Percentiles rank a stretch among this genome's conserved stretches.
Conservation (phyloP, 2,329 filamentous ascomycete genomes). For the Diaporthe australafricana region DNA sequence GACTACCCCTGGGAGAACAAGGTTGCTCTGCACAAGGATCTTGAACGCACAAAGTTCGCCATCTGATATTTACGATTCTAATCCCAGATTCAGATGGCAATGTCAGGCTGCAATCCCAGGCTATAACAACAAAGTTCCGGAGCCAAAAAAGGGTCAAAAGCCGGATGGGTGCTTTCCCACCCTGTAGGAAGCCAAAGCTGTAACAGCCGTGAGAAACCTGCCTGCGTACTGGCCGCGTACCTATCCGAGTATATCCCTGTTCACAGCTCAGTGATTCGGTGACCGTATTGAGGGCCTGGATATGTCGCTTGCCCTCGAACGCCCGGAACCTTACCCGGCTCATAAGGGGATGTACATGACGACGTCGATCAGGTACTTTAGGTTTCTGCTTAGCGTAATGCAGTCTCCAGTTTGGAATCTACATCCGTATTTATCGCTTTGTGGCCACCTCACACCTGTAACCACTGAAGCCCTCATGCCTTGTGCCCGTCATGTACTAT, state of each 20-base stretch:
- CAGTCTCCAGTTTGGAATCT: not conserved
- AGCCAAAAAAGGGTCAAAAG: not conserved
- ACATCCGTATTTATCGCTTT: not conserved
- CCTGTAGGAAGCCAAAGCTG: not conserved
- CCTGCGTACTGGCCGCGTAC: not conserved
- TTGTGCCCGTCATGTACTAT: not conserved
- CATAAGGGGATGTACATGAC: not conserved
- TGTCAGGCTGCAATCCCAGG: not conserved
- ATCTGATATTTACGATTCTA: not conserved
- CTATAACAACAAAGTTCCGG: not conserved
- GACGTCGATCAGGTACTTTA: not conserved
- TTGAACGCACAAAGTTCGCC: not conserved
- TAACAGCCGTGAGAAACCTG: not conserved
- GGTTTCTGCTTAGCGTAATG: not conserved
- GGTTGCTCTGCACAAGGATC: not conserved
- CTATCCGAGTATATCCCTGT: not conserved
- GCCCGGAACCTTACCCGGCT: not conserved
- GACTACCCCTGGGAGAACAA: not conserved
- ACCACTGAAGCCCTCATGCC: not conserved
- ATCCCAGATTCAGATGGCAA: not conserved
- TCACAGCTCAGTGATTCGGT: not conserved
- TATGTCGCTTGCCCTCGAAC: not conserved
- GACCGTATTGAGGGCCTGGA: not conserved
- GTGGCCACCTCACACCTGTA: not conserved
- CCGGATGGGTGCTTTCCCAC: not conserved